These are phyloP conservation scores for Penicillium occitanis DNA, from an alignment of 2,329 filamentous ascomycete species.

Conservation along the genomic window DNA sequence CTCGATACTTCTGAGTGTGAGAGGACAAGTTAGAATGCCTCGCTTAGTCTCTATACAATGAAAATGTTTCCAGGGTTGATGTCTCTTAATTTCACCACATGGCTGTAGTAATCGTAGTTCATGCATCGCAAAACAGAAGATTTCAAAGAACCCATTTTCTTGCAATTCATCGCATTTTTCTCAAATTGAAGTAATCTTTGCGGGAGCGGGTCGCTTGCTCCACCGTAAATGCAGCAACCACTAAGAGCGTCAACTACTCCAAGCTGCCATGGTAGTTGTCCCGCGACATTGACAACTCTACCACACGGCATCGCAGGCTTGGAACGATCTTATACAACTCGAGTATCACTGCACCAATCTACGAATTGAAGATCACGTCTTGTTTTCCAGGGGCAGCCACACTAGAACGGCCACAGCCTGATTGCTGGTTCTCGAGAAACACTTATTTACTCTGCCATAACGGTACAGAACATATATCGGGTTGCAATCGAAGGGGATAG, in stretches of 20 bases:
- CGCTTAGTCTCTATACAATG: background rate
- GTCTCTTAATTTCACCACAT: background rate
- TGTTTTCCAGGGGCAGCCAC: background rate
- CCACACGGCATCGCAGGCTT: background rate
- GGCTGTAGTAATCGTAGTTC: background rate
- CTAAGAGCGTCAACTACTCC: background rate
- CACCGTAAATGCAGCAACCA: slow-evolving; percentile 29
- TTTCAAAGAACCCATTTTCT: background rate
- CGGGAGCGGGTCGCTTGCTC: slow-evolving; percentile 28
- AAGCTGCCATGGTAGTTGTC: slow-evolving; percentile 13
- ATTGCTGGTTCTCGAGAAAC: background rate
- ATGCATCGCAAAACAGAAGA: background rate
- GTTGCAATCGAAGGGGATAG: background rate
- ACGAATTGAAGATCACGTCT: background rate
- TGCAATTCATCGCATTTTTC: background rate
- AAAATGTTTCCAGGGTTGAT: background rate
- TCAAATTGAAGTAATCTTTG: slow-evolving; percentile 15
- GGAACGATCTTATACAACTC: background rate
- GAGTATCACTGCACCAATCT: too few relatives aligned
- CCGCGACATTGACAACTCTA: slow-evolving; percentile 3
- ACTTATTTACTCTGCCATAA: background rate
- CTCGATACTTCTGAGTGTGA: background rate
- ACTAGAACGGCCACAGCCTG: background rate
- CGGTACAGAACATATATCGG: background rate
- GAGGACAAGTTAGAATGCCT: background rate